These are phyloP conservation scores for Komagataella pseudopastoris DNA, from an alignment of 805 yeast genomes.

Conservation along the genomic window DNA sequence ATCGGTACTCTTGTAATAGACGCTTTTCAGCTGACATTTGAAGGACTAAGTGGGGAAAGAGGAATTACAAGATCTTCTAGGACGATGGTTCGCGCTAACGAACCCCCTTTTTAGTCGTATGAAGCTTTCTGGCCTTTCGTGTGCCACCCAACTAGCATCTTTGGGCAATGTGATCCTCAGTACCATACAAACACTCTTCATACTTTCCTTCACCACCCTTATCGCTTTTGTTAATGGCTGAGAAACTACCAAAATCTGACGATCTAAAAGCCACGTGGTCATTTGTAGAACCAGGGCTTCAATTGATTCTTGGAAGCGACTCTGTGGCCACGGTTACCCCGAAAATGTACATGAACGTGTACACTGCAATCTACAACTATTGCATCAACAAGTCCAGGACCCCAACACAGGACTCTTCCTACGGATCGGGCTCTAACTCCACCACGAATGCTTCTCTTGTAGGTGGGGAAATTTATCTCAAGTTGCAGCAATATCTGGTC, in stretches of 20 bases:
- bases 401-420: slow-evolving; percentile 17
- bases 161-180: not conserved
- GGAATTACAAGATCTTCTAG: too few relatives aligned
- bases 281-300: slow-evolving; percentile 65
- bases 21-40: slow-evolving; percentile 13
- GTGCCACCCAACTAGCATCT: not conserved
- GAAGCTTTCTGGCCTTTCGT: not conserved
- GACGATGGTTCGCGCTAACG: not conserved
- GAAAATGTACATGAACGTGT: slow-evolving; percentile 75
- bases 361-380: slow-evolving; percentile 86
- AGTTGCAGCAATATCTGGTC: slow-evolving; percentile 52
- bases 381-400: slow-evolving; percentile 70
- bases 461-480: slow-evolving; percentile 80
- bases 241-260: slow-evolving; percentile 36
- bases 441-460: slow-evolving; percentile 23
- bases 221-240: slow-evolving; percentile 1
- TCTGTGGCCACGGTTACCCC: slow-evolving; percentile 48
- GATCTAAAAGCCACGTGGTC: slow-evolving; percentile 64
- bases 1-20: slow-evolving; percentile 21
- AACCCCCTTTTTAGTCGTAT: too few relatives aligned
- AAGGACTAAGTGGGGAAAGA: not conserved
- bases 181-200: not conserved
- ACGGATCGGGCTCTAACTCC: slow-evolving; percentile 10
- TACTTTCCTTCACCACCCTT: not conserved
- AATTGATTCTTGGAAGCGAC: slow-evolving; percentile 58